These are phyloP conservation scores for Raddia guianensis DNA, from an alignment of 176 grass and related monocot species.

Conservation along the genomic window DNA sequence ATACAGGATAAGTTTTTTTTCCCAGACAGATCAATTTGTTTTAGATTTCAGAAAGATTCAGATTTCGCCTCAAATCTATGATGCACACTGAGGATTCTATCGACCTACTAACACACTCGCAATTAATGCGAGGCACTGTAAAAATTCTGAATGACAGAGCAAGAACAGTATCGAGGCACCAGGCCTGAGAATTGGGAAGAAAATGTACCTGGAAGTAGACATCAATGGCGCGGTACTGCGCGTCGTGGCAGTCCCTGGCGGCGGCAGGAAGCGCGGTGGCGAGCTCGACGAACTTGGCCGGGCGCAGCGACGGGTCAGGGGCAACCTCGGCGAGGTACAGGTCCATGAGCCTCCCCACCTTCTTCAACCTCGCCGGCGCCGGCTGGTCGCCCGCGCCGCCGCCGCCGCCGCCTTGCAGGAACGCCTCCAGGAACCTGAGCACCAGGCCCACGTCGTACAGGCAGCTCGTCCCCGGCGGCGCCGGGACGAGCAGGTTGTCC, in stretches of 20 bases:
- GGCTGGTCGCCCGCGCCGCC: not conserved
- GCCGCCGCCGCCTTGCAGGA: slow-evolving; percentile 40
- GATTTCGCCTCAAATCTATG: slow-evolving; percentile 23
- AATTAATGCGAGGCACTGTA: slow-evolving; percentile 19
- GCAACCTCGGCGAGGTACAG: slow-evolving; percentile 88
- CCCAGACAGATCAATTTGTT: slow-evolving; percentile 7
- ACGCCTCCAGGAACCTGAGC: slow-evolving; percentile 69
- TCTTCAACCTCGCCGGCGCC: slow-evolving; percentile 55
- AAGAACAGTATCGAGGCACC: not conserved
- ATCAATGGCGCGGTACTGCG: slow-evolving; percentile 83
- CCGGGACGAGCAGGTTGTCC: slow-evolving; percentile 83
- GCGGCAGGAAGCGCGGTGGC: slow-evolving; percentile 60
- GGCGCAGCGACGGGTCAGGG: slow-evolving; percentile 72
- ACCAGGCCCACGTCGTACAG: slow-evolving; percentile 79
- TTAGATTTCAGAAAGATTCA: slow-evolving; percentile 47
- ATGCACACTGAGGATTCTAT: not conserved
- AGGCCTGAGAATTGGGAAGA: slow-evolving; percentile 12
- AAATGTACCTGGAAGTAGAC: slow-evolving; percentile 82
- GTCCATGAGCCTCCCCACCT: slow-evolving; percentile 68
- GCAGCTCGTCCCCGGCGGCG: slow-evolving; percentile 47
- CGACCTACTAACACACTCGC: slow-evolving; percentile 2
- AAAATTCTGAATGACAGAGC: slow-evolving; percentile 7
- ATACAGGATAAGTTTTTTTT: not conserved
- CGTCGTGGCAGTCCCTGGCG: slow-evolving; percentile 85
- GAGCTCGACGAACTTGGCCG: slow-evolving; percentile 66